Evolutionary conservation across 495 filamentous ascomycete genomes (phyloP).

Genomic region (Penicillium malachiteum): DNA sequence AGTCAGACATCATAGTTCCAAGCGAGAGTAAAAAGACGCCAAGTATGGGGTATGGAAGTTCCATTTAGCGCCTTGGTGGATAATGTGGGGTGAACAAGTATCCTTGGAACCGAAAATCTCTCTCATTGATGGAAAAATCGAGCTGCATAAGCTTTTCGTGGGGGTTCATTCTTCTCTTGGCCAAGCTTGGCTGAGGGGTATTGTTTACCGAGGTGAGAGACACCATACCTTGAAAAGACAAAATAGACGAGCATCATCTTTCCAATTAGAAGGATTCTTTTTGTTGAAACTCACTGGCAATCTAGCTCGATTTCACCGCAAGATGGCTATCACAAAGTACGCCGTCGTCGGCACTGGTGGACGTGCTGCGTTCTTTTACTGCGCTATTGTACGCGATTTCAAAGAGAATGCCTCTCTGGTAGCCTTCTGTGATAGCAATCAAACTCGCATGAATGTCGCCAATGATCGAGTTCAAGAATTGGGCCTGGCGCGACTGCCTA

Average conservation of each 20-base stretch:
- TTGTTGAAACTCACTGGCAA: not conserved
- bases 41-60: not conserved
- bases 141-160: not conserved
- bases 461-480: conserved; percentile 24
- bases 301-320: not conserved
- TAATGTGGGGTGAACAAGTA: not conserved
- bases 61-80: not conserved
- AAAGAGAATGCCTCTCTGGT: conserved; percentile 46
- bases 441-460: conserved; percentile 31
- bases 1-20: not conserved
- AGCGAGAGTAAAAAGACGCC: not conserved
- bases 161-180: not conserved
- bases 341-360: conserved; percentile 36
- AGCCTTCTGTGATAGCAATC: conserved; percentile 40
- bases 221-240: not conserved
- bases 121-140: conserved; percentile 18
- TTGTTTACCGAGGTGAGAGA: not conserved
- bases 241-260: too few relatives aligned
- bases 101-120: not conserved
- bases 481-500: conserved; percentile 35
- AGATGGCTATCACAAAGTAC: conserved; percentile 22
- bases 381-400: conserved; percentile 51
- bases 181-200: conserved; percentile 14
- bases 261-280: not conserved
- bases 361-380: conserved; percentile 53